Evolutionary conservation across 1,284 basidiomycete species (phyloP), one percentile per base, ranked within the genome.

Genomic region (Volvariella surrecta): DNA sequence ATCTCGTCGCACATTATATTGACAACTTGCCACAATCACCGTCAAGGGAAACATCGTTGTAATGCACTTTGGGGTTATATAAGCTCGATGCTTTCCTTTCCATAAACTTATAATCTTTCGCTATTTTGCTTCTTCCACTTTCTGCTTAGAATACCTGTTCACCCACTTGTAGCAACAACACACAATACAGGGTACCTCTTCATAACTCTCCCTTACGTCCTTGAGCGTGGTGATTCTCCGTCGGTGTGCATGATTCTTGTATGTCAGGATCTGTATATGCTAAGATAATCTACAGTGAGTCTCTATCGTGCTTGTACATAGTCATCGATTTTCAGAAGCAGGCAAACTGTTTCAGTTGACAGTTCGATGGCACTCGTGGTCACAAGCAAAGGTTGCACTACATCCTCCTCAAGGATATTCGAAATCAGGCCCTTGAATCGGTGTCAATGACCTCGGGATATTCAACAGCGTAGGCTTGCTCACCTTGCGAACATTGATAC

Each of bases 401-500:
- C 96, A 52, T 96, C 92, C 62, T 99, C 96, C 60, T 97, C 94
- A 39, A 95, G 60, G 51, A 98, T 97, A 65, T 98, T 95, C 35
- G 91, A 95, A 56, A 98, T 93, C 55, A 94, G 71, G 16, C 95
- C 94, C 89, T 94, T 50, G 6, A 28, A 21, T 17, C 45, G 20
- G 40, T 32, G 18, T n/a, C n/a, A n/a, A 51, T 43, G 28, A 19
- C 31, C 8, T 41, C 21, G 15, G 15, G 31, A 9, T 8, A 19
- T 19, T 28, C 15, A 32, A 40, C n/a, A 15, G 16, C n/a, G 18
- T 44, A 32, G 7, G 37, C 30, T 32, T 15, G 7, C n/a, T 35
- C 57, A 89, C 89, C 73, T 92, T 96, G 58, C 94, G 82, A 47
- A 99, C 94, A 59, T 99, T 99, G 67, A 99, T 99, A 37, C 96